These are phyloP conservation scores for Austroboletus niveus DNA, from an alignment of 1,284 basidiomycete genomes.

Conservation along the genomic window DNA sequence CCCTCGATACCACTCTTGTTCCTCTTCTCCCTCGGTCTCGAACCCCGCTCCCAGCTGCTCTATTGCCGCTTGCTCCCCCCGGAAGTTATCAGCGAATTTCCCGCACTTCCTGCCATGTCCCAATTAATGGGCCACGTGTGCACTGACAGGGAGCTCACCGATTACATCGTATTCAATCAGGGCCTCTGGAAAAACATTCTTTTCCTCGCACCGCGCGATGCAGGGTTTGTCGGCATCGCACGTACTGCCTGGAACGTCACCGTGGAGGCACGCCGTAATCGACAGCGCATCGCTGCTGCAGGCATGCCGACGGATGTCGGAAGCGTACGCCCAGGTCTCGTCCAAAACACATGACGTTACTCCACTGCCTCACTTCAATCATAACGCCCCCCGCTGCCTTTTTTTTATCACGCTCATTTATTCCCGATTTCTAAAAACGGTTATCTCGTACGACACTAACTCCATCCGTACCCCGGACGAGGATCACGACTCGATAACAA, in stretches of 20 bases:
- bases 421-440: slow-evolving; percentile 21
- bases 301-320: slow-evolving; percentile 15
- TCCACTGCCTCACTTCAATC: slow-evolving; percentile 1
- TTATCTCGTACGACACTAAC: slow-evolving; percentile 19
- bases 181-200: slow-evolving; percentile 47
- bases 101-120: slow-evolving; percentile 57
- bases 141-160: slow-evolving; percentile 30
- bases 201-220: slow-evolving; percentile 37
- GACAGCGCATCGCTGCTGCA: slow-evolving; percentile 17
- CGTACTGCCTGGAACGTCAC: slow-evolving; percentile 44
- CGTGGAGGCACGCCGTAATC: slow-evolving; percentile 38
- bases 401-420: slow-evolving; percentile 19
- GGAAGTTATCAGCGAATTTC: slow-evolving; percentile 43
- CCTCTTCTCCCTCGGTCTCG: slow-evolving; percentile 33
- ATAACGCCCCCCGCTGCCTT: not conserved
- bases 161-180: slow-evolving; percentile 35
- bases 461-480: slow-evolving; percentile 18
- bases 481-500: slow-evolving; percentile 25
- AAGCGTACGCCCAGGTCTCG: slow-evolving; percentile 4
- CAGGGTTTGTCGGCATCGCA: slow-evolving; percentile 35
- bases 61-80: slow-evolving; percentile 39
- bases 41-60: slow-evolving; percentile 33
- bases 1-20: slow-evolving; percentile 33
- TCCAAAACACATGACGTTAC: slow-evolving; percentile 17
- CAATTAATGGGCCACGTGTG: slow-evolving; percentile 35